Evolutionary conservation across 371 early-diverging fungal genomes (phyloP), one percentile per base, ranked within the genome.

Genomic region (Ordospora colligata): DNA sequence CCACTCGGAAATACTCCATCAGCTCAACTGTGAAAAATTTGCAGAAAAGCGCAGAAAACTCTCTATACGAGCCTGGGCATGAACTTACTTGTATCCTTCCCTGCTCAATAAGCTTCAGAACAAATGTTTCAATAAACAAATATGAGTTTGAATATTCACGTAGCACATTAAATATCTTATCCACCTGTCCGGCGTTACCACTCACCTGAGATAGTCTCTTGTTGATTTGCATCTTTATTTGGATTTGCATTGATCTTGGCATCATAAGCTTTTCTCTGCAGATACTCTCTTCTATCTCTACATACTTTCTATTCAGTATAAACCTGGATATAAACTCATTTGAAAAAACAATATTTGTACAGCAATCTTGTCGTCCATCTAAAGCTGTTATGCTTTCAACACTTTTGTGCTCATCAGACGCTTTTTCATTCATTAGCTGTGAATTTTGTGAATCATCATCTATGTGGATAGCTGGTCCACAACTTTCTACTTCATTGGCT

Each of bases 181-280:
- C 19, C 11, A 70, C 47, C 22, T 76, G 75, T 11, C 76, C 69
- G 14, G 65, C 17, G 9, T 73, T 73, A 45, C 69, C 73, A 51
- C 75, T 82, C 11, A 82, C 65, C 50, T 82, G 82, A 40, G 79
- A 52, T 8, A 82, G 51, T 21, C 82, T 68, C 67, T 82, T 82
- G 44, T 82, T 82, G 9, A 82, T 58, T 46, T 75, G 54, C 17
- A 75, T 64, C 64, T 69, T 75, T 17, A 69, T 12, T 47, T 74
- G 54, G 12, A 53, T 66, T 45, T 66, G 67, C 21, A 23, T 22
- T 0, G n/a, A 17, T 19, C 27, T 53, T 70, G 71, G 49, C 40
- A 49, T 70, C 8, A 22, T 4, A 5, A 25, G 40, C 21, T 58
- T 62, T 27, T 51, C 54, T 10, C 22, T 37, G 11, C 49, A 37